phyloP scores from a whole-genome alignment of 2,329 filamentous ascomycete species.

The Pseudogymnoascus verrucosus region DNA sequence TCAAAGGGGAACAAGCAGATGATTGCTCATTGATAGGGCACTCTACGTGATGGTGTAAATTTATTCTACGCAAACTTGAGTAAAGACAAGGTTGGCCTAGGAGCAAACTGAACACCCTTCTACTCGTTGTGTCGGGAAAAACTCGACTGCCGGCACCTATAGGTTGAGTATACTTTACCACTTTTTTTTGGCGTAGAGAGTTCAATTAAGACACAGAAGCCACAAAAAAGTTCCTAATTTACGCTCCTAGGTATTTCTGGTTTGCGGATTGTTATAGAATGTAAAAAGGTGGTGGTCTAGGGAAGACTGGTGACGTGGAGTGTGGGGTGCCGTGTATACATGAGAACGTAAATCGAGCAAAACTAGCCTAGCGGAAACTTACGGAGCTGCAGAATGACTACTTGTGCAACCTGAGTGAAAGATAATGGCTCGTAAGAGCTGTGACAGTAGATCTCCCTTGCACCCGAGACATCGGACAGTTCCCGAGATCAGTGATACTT shows the following conservation, averaged over 20 bases:
- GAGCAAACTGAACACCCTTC: too few relatives aligned
- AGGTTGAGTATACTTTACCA: neutral
- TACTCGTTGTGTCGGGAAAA: neutral
- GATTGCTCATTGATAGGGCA: too few relatives aligned
- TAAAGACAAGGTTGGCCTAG: too few relatives aligned
- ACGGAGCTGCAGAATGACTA: neutral
- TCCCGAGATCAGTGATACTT: neutral
- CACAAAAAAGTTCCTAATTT: neutral
- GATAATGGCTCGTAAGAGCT: neutral
- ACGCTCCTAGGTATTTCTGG: neutral
- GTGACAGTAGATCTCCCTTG: neutral
- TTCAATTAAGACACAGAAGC: neutral
- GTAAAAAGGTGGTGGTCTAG: neutral
- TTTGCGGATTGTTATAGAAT: neutral
- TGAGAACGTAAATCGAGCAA: neutral
- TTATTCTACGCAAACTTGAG: too few relatives aligned
- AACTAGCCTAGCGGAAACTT: neutral
- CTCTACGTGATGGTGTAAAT: too few relatives aligned
- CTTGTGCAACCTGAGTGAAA: neutral
- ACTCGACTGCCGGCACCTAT: neutral
- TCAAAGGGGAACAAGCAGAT: too few relatives aligned
- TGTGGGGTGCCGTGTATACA: neutral
- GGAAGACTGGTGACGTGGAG: neutral
- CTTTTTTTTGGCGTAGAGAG: neutral
- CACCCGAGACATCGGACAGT: neutral